Base-by-base conservation (phyloP, 1,139 yeast species). In the Taphrina communis region DNA sequence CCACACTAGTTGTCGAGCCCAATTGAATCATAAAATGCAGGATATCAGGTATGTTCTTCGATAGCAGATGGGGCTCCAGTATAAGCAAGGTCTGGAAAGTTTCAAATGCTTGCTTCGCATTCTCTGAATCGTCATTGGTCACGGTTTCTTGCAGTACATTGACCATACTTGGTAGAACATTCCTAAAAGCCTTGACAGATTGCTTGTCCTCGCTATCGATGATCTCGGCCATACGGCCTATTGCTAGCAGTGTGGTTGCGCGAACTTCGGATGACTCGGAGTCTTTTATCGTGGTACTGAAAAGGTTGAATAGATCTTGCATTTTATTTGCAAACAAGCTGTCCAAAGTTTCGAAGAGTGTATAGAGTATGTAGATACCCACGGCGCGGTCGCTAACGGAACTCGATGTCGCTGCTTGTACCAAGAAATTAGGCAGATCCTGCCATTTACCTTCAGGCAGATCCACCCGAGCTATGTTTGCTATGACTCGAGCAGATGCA, bases 401-500 rank as follows among this genome's bases (percentile, higher is more conserved):
- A 69, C 85, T 85, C 71, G 89, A 86, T 44, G 74, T 76, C 70
- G 94, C 88, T 65, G 91, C 90, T 69, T 82, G 82, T 71, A 89
- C 87, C 76, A 94, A 83, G 69, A 85, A 82, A 56, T 91, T 89
- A 73, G 93, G 83, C 74, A 94, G 84, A 63, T 87, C 88, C 7
- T 88, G 85, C 98, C 99, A 94, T 75, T 85, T 79, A 56, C 82
- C 80, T 56, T 83, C 83, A 61, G 83, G 86, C 73, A 92, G 82
- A 77, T 94, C 98, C 68, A 82, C 79, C 73, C 86, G 87, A 58
- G 92, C 97, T 76, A 94, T 90, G 59, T 93, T 88, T 41, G 97
- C 88, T 73, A 94, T 87, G 70, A 93, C 90, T 78, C 97, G 86
- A 11, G 98, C 92, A 70, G 89, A 85, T 38, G 96, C 87, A 80